Conservation (phyloP, 1,139 yeast genomes). For the Nakaseomyces sp. region DNA sequence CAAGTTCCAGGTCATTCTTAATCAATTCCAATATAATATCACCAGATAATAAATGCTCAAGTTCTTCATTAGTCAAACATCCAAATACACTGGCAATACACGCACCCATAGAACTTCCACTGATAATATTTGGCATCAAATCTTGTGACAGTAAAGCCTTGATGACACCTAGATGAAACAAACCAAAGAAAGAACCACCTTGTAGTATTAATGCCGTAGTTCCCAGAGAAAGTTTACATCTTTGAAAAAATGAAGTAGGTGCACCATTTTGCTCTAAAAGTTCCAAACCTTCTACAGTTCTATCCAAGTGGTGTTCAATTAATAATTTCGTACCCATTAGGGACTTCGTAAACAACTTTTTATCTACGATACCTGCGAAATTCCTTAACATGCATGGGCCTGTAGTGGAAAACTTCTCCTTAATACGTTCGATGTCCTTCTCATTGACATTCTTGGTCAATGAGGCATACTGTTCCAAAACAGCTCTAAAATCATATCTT, state of each 20-base stretch:
- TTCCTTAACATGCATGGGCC: conserved; percentile 55
- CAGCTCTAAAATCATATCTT: conserved; percentile 76
- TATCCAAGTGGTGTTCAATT: conserved; percentile 78
- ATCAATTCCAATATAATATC: conserved; percentile 35
- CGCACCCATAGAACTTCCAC: conserved; percentile 95
- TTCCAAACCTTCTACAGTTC: conserved; percentile 62
- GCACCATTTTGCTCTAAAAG: conserved; percentile 39
- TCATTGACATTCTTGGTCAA: conserved; percentile 53
- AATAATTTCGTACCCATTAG: conserved; percentile 80
- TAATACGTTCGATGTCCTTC: conserved; percentile 49
- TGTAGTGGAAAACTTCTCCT: conserved; percentile 73
- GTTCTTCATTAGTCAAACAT: conserved; percentile 41
- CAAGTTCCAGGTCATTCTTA: conserved; percentile 29
- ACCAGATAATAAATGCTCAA: conserved; percentile 25
- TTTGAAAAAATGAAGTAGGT: conserved; percentile 79
- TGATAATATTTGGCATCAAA: conserved; percentile 70
- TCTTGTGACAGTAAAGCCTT: conserved; percentile 68
- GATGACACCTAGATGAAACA: conserved; percentile 88
- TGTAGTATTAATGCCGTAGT: conserved; percentile 82
- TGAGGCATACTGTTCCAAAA: conserved; percentile 61
- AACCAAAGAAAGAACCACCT: conserved; percentile 90
- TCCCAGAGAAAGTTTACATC: conserved; percentile 83
- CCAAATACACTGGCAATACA: conserved; percentile 84
- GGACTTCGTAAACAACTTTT: conserved; percentile 68
- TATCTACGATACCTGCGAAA: conserved; percentile 84